Evolutionary conservation across 352 stramenopile species (phyloP).

Genomic region (Pythium monospermum): DNA sequence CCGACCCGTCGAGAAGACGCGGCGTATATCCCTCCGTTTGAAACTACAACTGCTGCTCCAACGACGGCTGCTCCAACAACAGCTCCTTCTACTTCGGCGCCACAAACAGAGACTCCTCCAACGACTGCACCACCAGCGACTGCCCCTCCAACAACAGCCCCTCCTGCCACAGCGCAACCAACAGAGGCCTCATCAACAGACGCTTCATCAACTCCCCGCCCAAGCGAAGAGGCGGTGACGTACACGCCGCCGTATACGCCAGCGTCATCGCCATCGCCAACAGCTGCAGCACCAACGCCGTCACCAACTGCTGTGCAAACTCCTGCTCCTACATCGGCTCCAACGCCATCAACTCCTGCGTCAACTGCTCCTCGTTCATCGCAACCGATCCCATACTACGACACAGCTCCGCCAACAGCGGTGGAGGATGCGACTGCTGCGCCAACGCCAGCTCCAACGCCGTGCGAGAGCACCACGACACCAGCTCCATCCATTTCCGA

Average conservation of each 20-base stretch:
- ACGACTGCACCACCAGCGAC: too few relatives aligned
- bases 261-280: not conserved
- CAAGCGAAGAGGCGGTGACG: conserved; percentile 1
- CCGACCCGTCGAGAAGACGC: not conserved
- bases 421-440: too few relatives aligned
- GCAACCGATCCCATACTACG: too few relatives aligned
- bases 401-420: too few relatives aligned
- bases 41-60: not conserved
- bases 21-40: not conserved
- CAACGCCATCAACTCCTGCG: too few relatives aligned
- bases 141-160: too few relatives aligned
- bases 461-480: not conserved
- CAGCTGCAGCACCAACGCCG: too few relatives aligned
- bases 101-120: not conserved
- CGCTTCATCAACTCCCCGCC: not conserved
- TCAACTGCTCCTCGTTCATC: too few relatives aligned
- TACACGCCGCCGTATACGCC: conserved; percentile 1
- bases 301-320: too few relatives aligned
- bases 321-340: too few relatives aligned
- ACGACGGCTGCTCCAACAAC: not conserved
- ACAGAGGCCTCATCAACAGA: too few relatives aligned
- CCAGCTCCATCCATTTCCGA: not conserved
- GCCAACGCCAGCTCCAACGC: not conserved
- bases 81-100: not conserved
- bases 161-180: too few relatives aligned